Evolutionary conservation across 495 filamentous ascomycete genomes (phyloP), one percentile per base, ranked within the genome.

Genomic region (Daldinia grandis): DNA sequence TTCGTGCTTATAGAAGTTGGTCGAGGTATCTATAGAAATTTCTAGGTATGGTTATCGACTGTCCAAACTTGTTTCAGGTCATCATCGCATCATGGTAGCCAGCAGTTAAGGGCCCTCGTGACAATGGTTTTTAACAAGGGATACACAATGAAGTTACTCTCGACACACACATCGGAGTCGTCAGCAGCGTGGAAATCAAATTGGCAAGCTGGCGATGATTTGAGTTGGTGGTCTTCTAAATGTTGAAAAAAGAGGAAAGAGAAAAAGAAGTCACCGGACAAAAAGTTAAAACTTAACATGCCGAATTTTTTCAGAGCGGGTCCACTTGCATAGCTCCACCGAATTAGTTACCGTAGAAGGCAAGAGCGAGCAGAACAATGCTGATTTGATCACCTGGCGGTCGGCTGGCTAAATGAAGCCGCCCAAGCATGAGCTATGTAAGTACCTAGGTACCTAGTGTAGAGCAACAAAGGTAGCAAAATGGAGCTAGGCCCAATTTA

Each of bases 81-180:
- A 94, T 97, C 95, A 94, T 80, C 93, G 89, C 85, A 89, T 98
- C 95, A 94, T 98, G 95, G 93, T 81, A 85, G 89, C 90, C 93
- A 82, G 76, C 79, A 85, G 78, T 79, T 71, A 79, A 86, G 83
- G 90, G 89, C 92, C 92, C 95, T 98, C 95, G 91, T 93, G 91
- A 93, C 89, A 89, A 98, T 93, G 95, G 95, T 98, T 98, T 98
- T 98, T 93, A 87, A 66, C 93, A 90, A 92, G 88, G 91, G 88
- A 84, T 83, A 82, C 75, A 72, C 75, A 72, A 74, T 31, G 70
- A 73, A 81, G 82, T 83, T 84, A 76, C 80, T 95, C 92, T 95
- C 83, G 92, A 92, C 95, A 86, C 89, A 92, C 89, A 79, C 87
- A 91, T 92, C 89, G 90, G 91, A 94, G 84, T 92, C 88, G 89